Conservation (phyloP, 2,329 filamentous ascomycete genomes). For the Phyllosticta citribraziliensis region DNA sequence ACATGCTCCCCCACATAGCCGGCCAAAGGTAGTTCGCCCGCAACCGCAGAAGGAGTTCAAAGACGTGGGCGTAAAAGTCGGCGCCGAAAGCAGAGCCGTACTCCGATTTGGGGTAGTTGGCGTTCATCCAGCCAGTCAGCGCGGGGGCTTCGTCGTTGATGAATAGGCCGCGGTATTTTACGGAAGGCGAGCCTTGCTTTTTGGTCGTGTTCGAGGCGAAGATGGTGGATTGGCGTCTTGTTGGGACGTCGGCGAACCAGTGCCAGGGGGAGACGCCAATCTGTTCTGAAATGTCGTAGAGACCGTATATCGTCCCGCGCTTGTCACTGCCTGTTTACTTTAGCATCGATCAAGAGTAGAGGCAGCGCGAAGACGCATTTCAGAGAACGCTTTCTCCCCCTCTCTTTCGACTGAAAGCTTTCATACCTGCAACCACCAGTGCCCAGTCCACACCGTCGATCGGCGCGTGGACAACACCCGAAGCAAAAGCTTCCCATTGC, state of each 20-base stretch:
- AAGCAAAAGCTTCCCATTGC: constrained; percentile 61
- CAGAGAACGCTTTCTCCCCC: not conserved
- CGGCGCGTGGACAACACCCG: constrained; percentile 48
- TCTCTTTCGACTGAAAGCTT: not conserved
- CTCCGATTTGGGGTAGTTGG: constrained; percentile 36
- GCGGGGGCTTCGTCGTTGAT: constrained; percentile 62
- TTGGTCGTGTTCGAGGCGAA: constrained; percentile 47
- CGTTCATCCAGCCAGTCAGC: constrained; percentile 55
- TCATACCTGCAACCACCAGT: constrained; percentile 51
- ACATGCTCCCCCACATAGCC: constrained; percentile 60
- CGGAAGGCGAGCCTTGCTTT: constrained; percentile 48
- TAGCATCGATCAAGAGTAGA: not conserved
- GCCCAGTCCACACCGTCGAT: constrained; percentile 47
- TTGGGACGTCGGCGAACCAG: constrained; percentile 55
- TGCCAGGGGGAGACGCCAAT: constrained; percentile 65
- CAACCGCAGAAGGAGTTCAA: constrained; percentile 60
- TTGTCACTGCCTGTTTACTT: constrained; percentile 45
- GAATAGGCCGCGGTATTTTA: constrained; percentile 62
- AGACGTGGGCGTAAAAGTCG: constrained; percentile 60
- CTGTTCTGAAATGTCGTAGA: constrained; percentile 63
- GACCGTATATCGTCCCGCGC: constrained; percentile 57
- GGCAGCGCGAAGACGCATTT: not conserved
- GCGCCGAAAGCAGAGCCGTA: constrained; percentile 35
- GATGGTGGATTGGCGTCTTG: constrained; percentile 42
- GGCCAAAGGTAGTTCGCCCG: constrained; percentile 71